These are phyloP conservation scores for Leishmania mexicana DNA, from an alignment of 208 protist genomes.

Conservation along the genomic window DNA sequence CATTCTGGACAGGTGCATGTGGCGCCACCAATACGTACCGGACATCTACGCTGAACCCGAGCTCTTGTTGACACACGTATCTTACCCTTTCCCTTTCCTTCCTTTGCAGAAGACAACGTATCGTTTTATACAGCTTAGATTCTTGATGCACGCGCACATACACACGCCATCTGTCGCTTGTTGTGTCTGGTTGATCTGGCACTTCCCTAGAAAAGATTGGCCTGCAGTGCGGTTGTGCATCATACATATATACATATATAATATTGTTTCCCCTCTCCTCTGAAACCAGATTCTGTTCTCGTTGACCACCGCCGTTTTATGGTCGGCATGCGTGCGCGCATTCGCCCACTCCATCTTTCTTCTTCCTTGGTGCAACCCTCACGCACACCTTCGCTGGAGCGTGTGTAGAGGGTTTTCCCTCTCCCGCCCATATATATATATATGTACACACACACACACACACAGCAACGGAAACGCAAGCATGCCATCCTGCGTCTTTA, in stretches of 20 bases:
- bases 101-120: background rate
- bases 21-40: background rate
- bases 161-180: background rate
- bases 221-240: background rate
- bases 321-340: background rate
- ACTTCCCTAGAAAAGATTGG: background rate
- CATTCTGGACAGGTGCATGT: background rate
- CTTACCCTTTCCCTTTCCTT: background rate
- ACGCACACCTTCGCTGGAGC: background rate
- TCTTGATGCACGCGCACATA: background rate
- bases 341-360: background rate
- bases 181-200: background rate
- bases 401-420: background rate
- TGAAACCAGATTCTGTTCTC: background rate
- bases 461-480: background rate
- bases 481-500: constrained; percentile 32
- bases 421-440: background rate
- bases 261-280: background rate
- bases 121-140: background rate
- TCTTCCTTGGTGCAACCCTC: background rate
- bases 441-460: background rate
- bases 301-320: background rate
- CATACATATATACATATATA: constrained; percentile 2
- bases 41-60: background rate
- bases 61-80: background rate